Conservation (phyloP, 352 stramenopile species). For the Elongisporangium undulatum region DNA sequence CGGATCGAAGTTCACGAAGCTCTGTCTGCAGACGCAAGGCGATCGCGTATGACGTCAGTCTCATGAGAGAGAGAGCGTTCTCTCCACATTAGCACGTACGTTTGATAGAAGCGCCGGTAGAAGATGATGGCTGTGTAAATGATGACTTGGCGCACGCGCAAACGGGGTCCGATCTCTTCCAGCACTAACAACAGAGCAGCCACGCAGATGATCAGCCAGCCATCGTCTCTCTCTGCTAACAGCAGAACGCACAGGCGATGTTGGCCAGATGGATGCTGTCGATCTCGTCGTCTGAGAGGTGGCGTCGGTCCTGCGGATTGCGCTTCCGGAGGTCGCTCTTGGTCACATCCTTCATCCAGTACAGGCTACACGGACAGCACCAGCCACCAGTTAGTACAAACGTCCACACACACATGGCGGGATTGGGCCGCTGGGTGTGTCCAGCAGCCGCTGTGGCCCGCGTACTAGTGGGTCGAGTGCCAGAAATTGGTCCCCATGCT, state of each 20-base stretch:
- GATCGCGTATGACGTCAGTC: neutral
- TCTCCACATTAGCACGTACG: slow-evolving; percentile 35
- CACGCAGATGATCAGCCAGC: slow-evolving; percentile 3
- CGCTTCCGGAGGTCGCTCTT: slow-evolving; percentile 70
- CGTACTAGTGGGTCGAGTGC: slow-evolving; percentile 89
- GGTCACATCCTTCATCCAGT: slow-evolving; percentile 88
- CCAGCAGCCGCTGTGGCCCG: neutral
- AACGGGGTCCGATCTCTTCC: slow-evolving; percentile 74
- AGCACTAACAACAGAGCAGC: slow-evolving; percentile 41
- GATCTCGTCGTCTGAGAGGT: slow-evolving; percentile 79
- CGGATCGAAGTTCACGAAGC: slow-evolving; percentile 87
- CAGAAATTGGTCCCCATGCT: slow-evolving; percentile 88
- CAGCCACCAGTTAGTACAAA: neutral
- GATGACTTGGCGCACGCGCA: slow-evolving; percentile 86
- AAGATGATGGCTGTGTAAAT: slow-evolving; percentile 90
- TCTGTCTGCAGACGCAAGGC: slow-evolving; percentile 49
- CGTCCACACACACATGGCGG: neutral
- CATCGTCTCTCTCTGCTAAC: too few species aligned
- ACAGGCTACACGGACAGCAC: slow-evolving; percentile 36
- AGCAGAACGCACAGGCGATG: slow-evolving; percentile 52
- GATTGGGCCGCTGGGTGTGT: neutral
- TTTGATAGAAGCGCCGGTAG: slow-evolving; percentile 88
- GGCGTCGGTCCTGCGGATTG: slow-evolving; percentile 70
- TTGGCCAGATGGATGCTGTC: slow-evolving; percentile 88
- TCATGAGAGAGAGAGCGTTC: too few species aligned